A percentile compares a stretch with the other conserved stretches of the same genome.
phyloP scores from a whole-genome alignment of 192 early-diverging fungal genomes.

The Thamnidium elegans region DNA sequence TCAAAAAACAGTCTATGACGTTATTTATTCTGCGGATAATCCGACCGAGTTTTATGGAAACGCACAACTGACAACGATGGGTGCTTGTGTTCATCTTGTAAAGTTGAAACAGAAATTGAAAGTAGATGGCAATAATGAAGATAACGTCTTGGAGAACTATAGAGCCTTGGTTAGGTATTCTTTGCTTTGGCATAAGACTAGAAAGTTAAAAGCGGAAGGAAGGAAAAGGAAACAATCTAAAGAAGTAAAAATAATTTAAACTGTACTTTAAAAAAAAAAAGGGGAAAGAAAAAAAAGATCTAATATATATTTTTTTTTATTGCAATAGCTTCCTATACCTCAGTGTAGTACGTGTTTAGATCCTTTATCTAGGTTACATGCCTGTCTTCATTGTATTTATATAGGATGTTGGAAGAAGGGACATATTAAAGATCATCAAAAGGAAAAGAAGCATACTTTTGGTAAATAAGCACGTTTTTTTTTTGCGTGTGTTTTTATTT shows the following conservation, averaged over 20 bases:
- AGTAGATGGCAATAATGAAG: neutral
- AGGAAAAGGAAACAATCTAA: slow-evolving; percentile 8
- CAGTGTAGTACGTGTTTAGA: slow-evolving; percentile 57
- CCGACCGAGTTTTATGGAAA: slow-evolving; percentile 22
- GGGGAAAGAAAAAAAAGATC: neutral
- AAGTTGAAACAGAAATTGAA: slow-evolving; percentile 14
- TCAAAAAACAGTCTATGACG: slow-evolving; percentile 25
- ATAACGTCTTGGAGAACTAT: slow-evolving; percentile 19
- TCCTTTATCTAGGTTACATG: slow-evolving; percentile 65
- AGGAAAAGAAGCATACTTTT: slow-evolving; percentile 48
- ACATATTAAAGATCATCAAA: slow-evolving; percentile 52
- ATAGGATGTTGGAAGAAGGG: slow-evolving; percentile 73
- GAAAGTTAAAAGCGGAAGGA: slow-evolving; percentile 7
- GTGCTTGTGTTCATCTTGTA: slow-evolving; percentile 22
- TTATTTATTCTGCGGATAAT: slow-evolving; percentile 24
- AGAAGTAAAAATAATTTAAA: slow-evolving; percentile 5
- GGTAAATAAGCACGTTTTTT: slow-evolving; percentile 36
- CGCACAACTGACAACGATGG: slow-evolving; percentile 1
- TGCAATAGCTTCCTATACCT: slow-evolving; percentile 60
- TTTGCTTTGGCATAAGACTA: slow-evolving; percentile 5
- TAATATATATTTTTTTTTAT: no score
- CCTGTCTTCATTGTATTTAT: slow-evolving; percentile 79
- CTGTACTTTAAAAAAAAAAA: neutral
- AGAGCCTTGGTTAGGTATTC: slow-evolving; percentile 21
- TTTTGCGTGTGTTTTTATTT: neutral